These are phyloP conservation scores for Penicillium sclerotigenum DNA, from an alignment of 2,329 filamentous ascomycete genomes.

Conservation along the genomic window DNA sequence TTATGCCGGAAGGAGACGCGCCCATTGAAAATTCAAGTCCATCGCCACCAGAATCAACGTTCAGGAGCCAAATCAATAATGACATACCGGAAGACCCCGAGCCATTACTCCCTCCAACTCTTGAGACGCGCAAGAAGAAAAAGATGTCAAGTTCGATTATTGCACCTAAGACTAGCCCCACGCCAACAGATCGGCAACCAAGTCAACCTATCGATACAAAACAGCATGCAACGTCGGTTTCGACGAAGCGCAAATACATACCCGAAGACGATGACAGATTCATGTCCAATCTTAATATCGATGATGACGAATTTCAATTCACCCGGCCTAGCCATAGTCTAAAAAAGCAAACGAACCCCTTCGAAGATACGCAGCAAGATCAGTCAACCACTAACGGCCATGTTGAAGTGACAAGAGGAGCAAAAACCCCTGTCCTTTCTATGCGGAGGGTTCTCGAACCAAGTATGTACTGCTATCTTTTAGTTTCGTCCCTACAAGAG, in stretches of 20 bases:
- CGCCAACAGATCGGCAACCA: neutral
- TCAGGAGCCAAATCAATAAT: constrained; percentile 1
- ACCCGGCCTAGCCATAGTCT: constrained; percentile 26
- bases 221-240: constrained; percentile 44
- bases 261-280: constrained; percentile 49
- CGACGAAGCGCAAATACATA: constrained; percentile 59
- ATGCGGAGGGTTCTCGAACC: constrained; percentile 41
- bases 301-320: constrained; percentile 37
- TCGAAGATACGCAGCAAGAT: constrained; percentile 7
- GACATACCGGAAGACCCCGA: constrained; percentile 11
- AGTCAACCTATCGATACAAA: neutral
- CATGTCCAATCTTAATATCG: constrained; percentile 8
- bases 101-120: constrained; percentile 27
- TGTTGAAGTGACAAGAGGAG: constrained; percentile 12
- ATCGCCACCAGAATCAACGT: neutral
- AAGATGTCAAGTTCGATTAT: constrained; percentile 9
- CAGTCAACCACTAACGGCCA: constrained; percentile 18
- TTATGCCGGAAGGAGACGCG: constrained; percentile 19
- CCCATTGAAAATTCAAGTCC: constrained; percentile 31
- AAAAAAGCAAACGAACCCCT: constrained; percentile 9
- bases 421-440: constrained; percentile 13
- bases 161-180: neutral
- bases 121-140: constrained; percentile 33
- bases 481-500: neutral
- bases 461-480: constrained; percentile 34